These are phyloP conservation scores for Bimuria novae-zelandiae DNA, from an alignment of 2,329 filamentous ascomycete genomes.

Conservation along the genomic window DNA sequence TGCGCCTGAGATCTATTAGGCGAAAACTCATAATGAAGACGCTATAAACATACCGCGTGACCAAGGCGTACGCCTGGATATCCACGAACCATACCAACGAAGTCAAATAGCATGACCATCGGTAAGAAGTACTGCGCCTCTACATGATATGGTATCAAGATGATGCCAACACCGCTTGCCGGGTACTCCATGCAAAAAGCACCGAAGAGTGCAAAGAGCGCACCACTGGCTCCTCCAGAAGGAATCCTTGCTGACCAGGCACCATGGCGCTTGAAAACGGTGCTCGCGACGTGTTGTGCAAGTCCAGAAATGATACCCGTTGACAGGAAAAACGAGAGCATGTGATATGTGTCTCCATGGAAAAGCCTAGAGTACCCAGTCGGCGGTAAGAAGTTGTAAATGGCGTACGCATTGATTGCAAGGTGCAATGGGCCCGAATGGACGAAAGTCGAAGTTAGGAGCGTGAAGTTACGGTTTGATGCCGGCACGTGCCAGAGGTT, in stretches of 20 bases:
- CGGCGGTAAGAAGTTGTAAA: constrained; percentile 37
- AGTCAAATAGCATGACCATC: constrained; percentile 40
- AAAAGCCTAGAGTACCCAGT: constrained; percentile 37
- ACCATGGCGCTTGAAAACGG: constrained; percentile 27
- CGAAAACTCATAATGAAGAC: background rate
- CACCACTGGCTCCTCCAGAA: constrained; percentile 41
- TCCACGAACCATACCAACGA: constrained; percentile 36
- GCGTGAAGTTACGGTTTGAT: constrained; percentile 34
- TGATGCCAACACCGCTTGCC: constrained; percentile 31
- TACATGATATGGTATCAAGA: constrained; percentile 38
- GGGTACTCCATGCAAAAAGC: constrained; percentile 42
- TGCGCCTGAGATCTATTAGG: constrained; percentile 37
- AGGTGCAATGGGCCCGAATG: constrained; percentile 30
- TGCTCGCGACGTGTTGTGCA: constrained; percentile 32
- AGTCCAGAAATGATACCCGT: constrained; percentile 36
- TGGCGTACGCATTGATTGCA: constrained; percentile 35
- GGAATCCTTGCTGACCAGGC: constrained; percentile 26
- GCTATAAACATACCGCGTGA: constrained; percentile 36
- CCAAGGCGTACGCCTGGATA: constrained; percentile 36
- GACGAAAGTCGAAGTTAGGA: constrained; percentile 37
- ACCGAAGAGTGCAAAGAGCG: constrained; percentile 36
- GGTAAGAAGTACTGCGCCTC: constrained; percentile 39
- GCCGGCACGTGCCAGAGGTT: constrained; percentile 38
- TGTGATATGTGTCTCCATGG: constrained; percentile 36
- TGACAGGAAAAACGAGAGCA: constrained; percentile 36